Base-by-base conservation (phyloP, 495 filamentous ascomycete genomes). In the Penicillium cinerascens region DNA sequence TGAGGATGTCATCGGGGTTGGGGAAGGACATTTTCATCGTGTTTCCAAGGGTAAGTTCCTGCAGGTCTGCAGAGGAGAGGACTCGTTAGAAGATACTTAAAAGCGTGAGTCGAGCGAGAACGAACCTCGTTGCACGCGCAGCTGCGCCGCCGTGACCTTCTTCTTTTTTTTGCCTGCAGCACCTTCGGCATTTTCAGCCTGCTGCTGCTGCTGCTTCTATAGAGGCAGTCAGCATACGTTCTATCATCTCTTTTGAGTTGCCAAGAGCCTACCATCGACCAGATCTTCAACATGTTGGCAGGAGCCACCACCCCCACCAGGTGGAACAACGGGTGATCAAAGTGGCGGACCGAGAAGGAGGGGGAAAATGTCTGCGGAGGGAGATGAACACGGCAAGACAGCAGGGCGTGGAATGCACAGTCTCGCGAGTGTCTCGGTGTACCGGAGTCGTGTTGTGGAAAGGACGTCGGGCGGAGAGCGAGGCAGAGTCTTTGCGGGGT, bases 1-100 rank as follows among this genome's bases (percentile, higher is more conserved):
- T 93, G 36, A 97, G 85, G 70, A 96, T 95, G 67, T 98, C 88
- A 74, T 98, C 91, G 3, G 91, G 90, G 73, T 97, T 89, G 0
- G 92, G 86, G 70, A 98, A 97, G 59, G 86, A 69, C 65, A 89
- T 95, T 70, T 84, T 87, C 93, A 97, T 97, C 20, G 95, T 96
- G 43, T 73, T 81, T 41, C 91, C 89, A 50, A 97, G 81, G 3
- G 89, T 89, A 49, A 98, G 83, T 72, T 98, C 93, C 46, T 88
- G 84, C 38, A 98, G 85, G 74, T 98, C 93, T 98, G 56, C 2
- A 43, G 22, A 45, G 4, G 13, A 9, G 27, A 8, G 9, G 10
- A 27, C 29, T 36, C n/a, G 42, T 38, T 23, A 42, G 45, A 3
- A 27, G 9, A 27, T 10, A 1, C 20, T 10, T 20, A 25, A 35